phyloP scores from a whole-genome alignment of 2,329 filamentous ascomycete genomes.

The Bretziella fagacearum region DNA sequence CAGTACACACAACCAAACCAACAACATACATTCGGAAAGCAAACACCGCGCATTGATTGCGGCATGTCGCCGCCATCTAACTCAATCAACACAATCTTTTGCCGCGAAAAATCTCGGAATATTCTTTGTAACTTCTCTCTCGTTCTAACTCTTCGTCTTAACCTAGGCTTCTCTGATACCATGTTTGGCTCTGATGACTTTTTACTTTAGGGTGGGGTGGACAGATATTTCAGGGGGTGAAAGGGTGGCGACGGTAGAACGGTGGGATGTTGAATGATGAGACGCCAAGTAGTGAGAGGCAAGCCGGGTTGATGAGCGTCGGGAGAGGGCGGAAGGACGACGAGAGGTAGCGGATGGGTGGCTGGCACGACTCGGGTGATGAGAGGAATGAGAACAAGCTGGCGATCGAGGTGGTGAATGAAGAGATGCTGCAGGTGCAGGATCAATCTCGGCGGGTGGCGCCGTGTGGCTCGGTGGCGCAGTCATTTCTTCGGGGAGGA shows the following conservation, averaged over 20 bases:
- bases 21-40: slow-evolving; percentile 11
- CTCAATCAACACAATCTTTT: slow-evolving; percentile 9
- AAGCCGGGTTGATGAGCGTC: background rate
- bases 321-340: background rate
- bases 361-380: background rate
- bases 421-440: background rate
- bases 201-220: background rate
- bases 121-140: slow-evolving; percentile 5
- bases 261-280: background rate
- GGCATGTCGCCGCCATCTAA: slow-evolving; percentile 12
- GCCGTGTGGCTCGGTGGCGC: too few relatives aligned
- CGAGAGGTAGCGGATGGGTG: background rate
- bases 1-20: background rate
- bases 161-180: background rate
- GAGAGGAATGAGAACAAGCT: background rate
- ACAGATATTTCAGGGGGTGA: background rate
- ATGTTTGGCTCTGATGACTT: background rate
- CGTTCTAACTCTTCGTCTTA: background rate
- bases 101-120: slow-evolving; percentile 9
- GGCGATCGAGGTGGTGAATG: background rate
- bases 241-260: background rate
- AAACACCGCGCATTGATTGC: slow-evolving; percentile 9
- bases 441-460: too few relatives aligned
- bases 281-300: too few relatives aligned
- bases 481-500: too few relatives aligned